Percentiles rank a stretch among this genome's conserved stretches.
These are phyloP conservation scores for Cutaneotrichosporon sp. DNA, from an alignment of 1,284 basidiomycete genomes.

Conservation along the genomic window DNA sequence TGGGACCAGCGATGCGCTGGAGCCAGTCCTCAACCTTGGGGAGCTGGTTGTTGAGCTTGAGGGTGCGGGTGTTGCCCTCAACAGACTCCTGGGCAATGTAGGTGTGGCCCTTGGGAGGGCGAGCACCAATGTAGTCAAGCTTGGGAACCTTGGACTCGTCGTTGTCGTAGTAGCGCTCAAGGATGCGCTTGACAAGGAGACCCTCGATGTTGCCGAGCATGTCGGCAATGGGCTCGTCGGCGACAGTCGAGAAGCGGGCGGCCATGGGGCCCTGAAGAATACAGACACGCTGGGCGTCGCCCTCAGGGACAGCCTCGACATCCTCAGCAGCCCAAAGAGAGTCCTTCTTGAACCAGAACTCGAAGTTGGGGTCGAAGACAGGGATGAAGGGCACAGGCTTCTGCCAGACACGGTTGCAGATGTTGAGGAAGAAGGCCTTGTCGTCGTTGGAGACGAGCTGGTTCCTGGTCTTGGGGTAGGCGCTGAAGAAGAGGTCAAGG, in stretches of 20 bases:
- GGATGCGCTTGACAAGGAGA: slow-evolving; percentile 69
- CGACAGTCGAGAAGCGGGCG: slow-evolving; percentile 76
- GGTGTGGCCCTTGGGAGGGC: slow-evolving; percentile 49
- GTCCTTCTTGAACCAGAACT: slow-evolving; percentile 99
- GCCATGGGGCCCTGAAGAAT: slow-evolving; percentile 97
- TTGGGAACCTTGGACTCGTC: slow-evolving; percentile 74
- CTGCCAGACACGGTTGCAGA: slow-evolving; percentile 89
- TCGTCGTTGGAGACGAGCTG: slow-evolving; percentile 94
- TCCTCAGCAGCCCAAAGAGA: slow-evolving; percentile 98
- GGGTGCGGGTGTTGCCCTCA: slow-evolving; percentile 55
- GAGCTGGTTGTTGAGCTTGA: slow-evolving; percentile 56
- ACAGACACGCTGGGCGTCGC: slow-evolving; percentile 95
- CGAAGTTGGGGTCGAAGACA: slow-evolving; percentile 86
- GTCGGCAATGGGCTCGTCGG: slow-evolving; percentile 90
- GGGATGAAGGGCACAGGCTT: slow-evolving; percentile 99
- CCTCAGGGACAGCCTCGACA: slow-evolving; percentile 96
- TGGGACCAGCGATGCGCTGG: slow-evolving; percentile 71
- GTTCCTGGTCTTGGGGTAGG: slow-evolving; percentile 72
- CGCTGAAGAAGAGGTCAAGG: slow-evolving; percentile 75
- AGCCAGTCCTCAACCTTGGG: slow-evolving; percentile 73
- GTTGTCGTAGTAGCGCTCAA: slow-evolving; percentile 74
- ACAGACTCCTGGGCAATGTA: slow-evolving; percentile 54
- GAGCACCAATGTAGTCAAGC: slow-evolving; percentile 76
- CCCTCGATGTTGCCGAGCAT: slow-evolving; percentile 82
- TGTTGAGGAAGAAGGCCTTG: slow-evolving; percentile 89